Base-by-base conservation (phyloP, 2,329 filamentous ascomycete species). In the Exutisphaerella laricina region DNA sequence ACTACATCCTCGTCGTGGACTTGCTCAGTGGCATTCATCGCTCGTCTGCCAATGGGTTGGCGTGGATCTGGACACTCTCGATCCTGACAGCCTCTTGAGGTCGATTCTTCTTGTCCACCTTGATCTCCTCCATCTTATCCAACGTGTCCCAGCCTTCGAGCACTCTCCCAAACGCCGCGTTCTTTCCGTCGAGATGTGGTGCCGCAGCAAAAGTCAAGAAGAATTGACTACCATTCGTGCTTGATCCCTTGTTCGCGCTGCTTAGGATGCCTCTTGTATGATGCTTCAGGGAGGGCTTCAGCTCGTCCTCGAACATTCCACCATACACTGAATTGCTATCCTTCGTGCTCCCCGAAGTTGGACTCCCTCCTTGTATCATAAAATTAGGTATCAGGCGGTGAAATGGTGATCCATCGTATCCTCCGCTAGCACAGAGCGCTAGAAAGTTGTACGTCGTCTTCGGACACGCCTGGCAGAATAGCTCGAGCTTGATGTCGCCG, bases 401-500 rank as follows among this genome's bases (percentile, higher is more conserved):
- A 66, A 92, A 84, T 49, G 82, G 82, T 17, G 84, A 87, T 58
- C 67, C 66, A 61, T 85, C 72, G 70, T 88, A 92, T 71, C 85
- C 88, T 58, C 73, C 74, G 7, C 84, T 88, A 37, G 85, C 86
- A 71, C 85, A 88, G 50, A 92, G 81, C 40, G 86, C 86, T 54
- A 94, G 80, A 68, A 94, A 94, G 71, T 94, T 94, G 82, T 87
- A 62, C 50, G 88, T 84, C 0, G 92, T 95, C 66, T 90, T 89
- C 50, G 92, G 92, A 22, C 94, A 88, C 56, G 85, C 83, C 65
- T 96, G 88, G 71, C 90, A 97, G 70, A 96, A 97, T 54, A 98
- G 74, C 67, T 97, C 92, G 58, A 97, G 79, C 70, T 97, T 98
- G 63, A 98, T 76, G 67, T 92, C 84, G 62, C 92, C 92, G 40